A percentile compares a stretch with the other conserved stretches of the same genome.
Conservation (phyloP, 768 basidiomycete species). For the Gelatoporia subvermispora region DNA sequence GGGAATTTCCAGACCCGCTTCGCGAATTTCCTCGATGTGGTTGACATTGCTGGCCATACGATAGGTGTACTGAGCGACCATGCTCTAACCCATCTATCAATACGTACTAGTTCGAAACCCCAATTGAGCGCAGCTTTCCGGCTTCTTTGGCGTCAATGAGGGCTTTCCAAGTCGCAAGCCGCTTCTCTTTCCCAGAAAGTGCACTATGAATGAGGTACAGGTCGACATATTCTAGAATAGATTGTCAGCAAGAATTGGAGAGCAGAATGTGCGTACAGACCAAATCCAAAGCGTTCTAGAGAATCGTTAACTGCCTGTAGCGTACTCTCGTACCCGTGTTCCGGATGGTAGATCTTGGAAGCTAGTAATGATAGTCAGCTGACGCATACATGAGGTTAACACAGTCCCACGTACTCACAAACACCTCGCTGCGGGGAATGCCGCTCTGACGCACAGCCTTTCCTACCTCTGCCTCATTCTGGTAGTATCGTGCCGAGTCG, state of each 20-base stretch:
- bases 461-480: slow-evolving; percentile 78
- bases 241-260: slow-evolving; percentile 4
- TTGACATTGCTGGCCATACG: slow-evolving; percentile 45
- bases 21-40: slow-evolving; percentile 71
- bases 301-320: slow-evolving; percentile 23
- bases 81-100: no score
- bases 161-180: slow-evolving; percentile 70
- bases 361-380: slow-evolving; percentile 33
- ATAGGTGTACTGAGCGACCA: no score
- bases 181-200: slow-evolving; percentile 52
- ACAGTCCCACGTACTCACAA: slow-evolving; percentile 44
- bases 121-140: slow-evolving; percentile 69
- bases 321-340: slow-evolving; percentile 27
- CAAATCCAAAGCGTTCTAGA: slow-evolving; percentile 23
- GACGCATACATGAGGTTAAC: slow-evolving; percentile 5
- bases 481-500: slow-evolving; percentile 45
- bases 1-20: slow-evolving; percentile 58
- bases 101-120: slow-evolving; percentile 80
- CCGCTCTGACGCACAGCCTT: slow-evolving; percentile 70
- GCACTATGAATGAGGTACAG: slow-evolving; percentile 80
- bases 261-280: slow-evolving; percentile 16
- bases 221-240: slow-evolving; percentile 53
- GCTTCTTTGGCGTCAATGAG: slow-evolving; percentile 54
- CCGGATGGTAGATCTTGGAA: slow-evolving; percentile 59
- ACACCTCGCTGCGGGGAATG: slow-evolving; percentile 64